Evolutionary conservation across 768 basidiomycete genomes (phyloP), one percentile per base, ranked within the genome.

Genomic region (Tylopilus sp.): DNA sequence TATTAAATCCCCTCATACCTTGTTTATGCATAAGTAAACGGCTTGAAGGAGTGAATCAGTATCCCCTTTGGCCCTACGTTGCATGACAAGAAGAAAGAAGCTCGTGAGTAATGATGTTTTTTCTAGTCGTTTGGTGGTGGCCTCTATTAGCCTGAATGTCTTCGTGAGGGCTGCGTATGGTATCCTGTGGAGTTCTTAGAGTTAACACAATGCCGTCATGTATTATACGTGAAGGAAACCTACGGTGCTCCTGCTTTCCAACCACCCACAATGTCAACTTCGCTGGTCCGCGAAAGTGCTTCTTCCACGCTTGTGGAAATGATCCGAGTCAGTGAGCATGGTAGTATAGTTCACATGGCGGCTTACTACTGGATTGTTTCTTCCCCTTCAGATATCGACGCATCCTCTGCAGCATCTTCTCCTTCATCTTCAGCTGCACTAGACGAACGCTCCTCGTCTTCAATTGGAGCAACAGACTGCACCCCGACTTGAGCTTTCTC

Each of bases 1-100:
- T 30, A 2, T 33, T 25, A 31, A 12, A 44, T 15, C 21, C 39
- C 33, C 13, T 69, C 83, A 47, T 66, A 98, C 94, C 53, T 94
- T 77, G 65, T 99, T 99, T 65, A 98, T 98, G 66, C 97, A 98
- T 2, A 99, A 78, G 63, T 99, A 99, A 2, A 99, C 87, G 1
- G 85, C 82, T 62, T 94, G 90, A 6, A 98, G 78, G 28, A 99
- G 78, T 7, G 88, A 84, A 21, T 83, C 77, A 5, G 76, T 75
- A 53, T 93, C 89, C 33, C 79, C 85, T 47, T 83, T 76, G 15
- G 83, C 85, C 55, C 93, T 89, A 43, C 92, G 76, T 65, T 86
- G 86, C 48, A 98, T 94, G 26, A 98, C 91, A 11, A 95, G 83
- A 6, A 94, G 71, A 39, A 99, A 75, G 67, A 98, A 94, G 0